Conservation (phyloP, 148 eudicot genomes). For the Vaccinium corymbosum region DNA sequence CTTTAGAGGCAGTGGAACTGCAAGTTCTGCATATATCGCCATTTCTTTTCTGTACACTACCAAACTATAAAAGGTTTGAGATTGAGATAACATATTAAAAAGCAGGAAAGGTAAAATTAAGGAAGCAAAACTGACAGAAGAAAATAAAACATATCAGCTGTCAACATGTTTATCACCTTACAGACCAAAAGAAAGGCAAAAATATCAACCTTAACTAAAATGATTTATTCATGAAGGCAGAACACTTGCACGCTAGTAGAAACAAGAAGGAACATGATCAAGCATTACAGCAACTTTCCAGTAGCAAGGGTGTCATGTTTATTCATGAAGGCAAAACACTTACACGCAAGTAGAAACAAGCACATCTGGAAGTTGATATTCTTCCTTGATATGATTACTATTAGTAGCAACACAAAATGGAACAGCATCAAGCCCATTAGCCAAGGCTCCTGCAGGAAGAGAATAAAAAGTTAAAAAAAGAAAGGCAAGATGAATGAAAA, state of each 20-base stretch:
- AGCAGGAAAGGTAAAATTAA: not conserved
- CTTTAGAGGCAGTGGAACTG: not conserved
- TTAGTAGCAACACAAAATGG: constrained; percentile 49
- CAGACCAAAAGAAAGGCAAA: not conserved
- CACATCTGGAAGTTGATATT: constrained; percentile 86
- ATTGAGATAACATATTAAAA: not conserved
- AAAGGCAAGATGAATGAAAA: not conserved
- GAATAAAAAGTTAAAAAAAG: not conserved
- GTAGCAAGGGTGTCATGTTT: not conserved
- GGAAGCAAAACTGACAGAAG: not conserved
- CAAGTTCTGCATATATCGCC: not conserved
- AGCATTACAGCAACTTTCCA: not conserved
- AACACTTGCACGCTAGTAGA: no score
- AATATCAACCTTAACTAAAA: not conserved
- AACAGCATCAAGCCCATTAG: constrained; percentile 65
- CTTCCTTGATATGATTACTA: constrained; percentile 52
- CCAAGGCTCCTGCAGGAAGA: constrained; percentile 70
- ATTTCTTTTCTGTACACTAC: not conserved
- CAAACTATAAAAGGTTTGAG: not conserved
- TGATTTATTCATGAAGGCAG: no score
- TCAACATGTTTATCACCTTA: not conserved
- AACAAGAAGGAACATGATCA: not conserved
- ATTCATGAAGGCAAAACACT: constrained; percentile 19
- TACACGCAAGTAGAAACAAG: constrained; percentile 79
- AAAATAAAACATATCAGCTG: not conserved